phyloP scores from a whole-genome alignment of 176 grass and related monocot species.

The Coix lacrymajobi region DNA sequence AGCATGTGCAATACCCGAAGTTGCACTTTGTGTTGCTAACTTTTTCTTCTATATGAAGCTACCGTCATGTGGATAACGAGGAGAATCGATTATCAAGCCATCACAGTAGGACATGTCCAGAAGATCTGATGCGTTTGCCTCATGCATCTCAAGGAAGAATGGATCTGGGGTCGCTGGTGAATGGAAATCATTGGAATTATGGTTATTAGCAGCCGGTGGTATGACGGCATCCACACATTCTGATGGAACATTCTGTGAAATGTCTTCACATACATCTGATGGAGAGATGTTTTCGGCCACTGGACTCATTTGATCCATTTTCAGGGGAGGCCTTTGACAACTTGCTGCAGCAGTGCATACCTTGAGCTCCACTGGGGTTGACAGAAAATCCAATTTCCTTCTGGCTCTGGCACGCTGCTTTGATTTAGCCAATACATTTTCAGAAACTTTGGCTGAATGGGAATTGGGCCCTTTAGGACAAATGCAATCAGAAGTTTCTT shows the following conservation, averaged over 20 bases:
- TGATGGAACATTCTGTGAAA: constrained; percentile 20
- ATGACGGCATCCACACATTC: background rate
- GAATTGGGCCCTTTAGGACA: background rate
- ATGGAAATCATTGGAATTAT: constrained; percentile 17
- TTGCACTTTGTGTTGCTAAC: background rate
- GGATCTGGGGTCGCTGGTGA: background rate
- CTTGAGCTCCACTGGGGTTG: constrained; percentile 44
- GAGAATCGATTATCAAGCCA: constrained; percentile 38
- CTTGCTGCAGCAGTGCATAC: background rate
- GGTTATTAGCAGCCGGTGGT: background rate
- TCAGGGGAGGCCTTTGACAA: constrained; percentile 1
- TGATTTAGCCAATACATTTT: constrained; percentile 25
- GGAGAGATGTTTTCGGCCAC: background rate
- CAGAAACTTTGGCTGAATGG: constrained; percentile 12
- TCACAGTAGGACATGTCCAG: constrained; percentile 46
- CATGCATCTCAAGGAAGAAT: constrained; percentile 7
- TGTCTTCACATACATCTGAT: constrained; percentile 19
- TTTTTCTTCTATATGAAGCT: constrained; percentile 12
- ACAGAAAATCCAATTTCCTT: constrained; percentile 38
- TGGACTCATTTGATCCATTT: constrained; percentile 22
- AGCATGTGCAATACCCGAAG: background rate
- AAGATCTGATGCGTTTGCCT: constrained; percentile 12
- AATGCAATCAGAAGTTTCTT: constrained; percentile 3
- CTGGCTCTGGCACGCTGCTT: constrained; percentile 32
- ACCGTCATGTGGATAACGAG: constrained; percentile 19